Percentiles rank a stretch among this genome's conserved stretches.
Conservation (phyloP, 2,329 filamentous ascomycete species). For the Xylariaceae sp. region DNA sequence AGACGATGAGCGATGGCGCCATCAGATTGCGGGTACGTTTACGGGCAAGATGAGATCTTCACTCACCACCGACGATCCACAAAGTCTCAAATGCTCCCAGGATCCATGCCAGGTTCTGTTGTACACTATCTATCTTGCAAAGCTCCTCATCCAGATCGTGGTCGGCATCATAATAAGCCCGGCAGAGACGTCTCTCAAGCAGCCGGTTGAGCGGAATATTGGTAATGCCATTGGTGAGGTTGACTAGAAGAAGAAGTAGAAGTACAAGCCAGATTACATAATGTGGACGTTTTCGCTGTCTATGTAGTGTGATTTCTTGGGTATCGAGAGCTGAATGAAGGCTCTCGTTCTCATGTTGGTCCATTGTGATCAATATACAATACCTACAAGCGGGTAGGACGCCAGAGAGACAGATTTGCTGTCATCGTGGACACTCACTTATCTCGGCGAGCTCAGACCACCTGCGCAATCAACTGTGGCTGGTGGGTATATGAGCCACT, state of each 20-base stretch:
- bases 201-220: slow-evolving; percentile 43
- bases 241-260: slow-evolving; percentile 40
- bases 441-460: too few species aligned
- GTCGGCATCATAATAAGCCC: slow-evolving; percentile 41
- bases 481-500: too few species aligned
- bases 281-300: not conserved
- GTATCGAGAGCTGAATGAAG: not conserved
- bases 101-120: slow-evolving; percentile 46
- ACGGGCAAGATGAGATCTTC: not conserved
- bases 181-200: slow-evolving; percentile 44
- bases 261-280: slow-evolving; percentile 31
- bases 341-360: slow-evolving; percentile 9
- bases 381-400: too few species aligned
- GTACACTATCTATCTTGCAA: slow-evolving; percentile 49
- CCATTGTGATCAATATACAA: slow-evolving; percentile 3
- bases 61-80: slow-evolving; percentile 44
- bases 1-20: not conserved
- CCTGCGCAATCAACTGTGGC: too few species aligned
- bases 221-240: slow-evolving; percentile 43
- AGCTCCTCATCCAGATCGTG: slow-evolving; percentile 44
- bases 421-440: too few species aligned
- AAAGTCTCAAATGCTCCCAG: slow-evolving; percentile 46
- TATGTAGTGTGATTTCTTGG: not conserved
- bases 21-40: not conserved
- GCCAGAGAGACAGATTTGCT: too few species aligned